Percentiles rank a stretch among this genome's conserved stretches.
Evolutionary conservation across 352 stramenopile species (phyloP).

Genomic region (Phytopythium sindhum): DNA sequence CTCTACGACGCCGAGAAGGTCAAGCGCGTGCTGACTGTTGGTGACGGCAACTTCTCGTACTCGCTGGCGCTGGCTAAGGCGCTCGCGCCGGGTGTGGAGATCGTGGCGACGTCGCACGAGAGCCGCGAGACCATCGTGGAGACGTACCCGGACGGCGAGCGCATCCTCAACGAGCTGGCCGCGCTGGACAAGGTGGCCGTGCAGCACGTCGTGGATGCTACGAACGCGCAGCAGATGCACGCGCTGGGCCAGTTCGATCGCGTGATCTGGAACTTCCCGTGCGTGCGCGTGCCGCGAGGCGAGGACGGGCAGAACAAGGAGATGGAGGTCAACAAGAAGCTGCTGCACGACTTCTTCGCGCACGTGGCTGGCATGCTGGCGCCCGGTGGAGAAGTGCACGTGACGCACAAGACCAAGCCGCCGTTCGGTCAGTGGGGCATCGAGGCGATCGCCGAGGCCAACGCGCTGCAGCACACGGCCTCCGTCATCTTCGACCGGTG

Average conservation of each 20-base stretch:
- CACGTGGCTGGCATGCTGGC: constrained; percentile 51
- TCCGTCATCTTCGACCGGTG: constrained; percentile 93
- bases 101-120: constrained; percentile 94
- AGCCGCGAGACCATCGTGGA: constrained; percentile 72
- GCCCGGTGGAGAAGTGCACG: constrained; percentile 85
- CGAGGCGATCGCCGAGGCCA: constrained; percentile 47
- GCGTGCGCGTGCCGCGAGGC: constrained; percentile 83
- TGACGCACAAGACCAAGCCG: constrained; percentile 96
- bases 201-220: constrained; percentile 91
- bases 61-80: constrained; percentile 86
- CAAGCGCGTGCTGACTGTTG: constrained; percentile 86
- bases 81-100: constrained; percentile 32
- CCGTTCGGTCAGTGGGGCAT: constrained; percentile 89
- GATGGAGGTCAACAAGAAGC: constrained; percentile 94
- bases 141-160: constrained; percentile 89
- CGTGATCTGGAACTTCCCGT: constrained; percentile 97
- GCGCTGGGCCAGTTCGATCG: constrained; percentile 79
- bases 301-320: constrained; percentile 96
- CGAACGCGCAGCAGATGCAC: constrained; percentile 70
- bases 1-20: constrained; percentile 53
- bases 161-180: constrained; percentile 76
- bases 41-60: constrained; percentile 96
- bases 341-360: constrained; percentile 89
- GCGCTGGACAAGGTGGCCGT: constrained; percentile 63
- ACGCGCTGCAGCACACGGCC: constrained; percentile 50